These are phyloP conservation scores for Plasmodium coatneyi DNA, from an alignment of 169 alveolate species.

Conservation along the genomic window DNA sequence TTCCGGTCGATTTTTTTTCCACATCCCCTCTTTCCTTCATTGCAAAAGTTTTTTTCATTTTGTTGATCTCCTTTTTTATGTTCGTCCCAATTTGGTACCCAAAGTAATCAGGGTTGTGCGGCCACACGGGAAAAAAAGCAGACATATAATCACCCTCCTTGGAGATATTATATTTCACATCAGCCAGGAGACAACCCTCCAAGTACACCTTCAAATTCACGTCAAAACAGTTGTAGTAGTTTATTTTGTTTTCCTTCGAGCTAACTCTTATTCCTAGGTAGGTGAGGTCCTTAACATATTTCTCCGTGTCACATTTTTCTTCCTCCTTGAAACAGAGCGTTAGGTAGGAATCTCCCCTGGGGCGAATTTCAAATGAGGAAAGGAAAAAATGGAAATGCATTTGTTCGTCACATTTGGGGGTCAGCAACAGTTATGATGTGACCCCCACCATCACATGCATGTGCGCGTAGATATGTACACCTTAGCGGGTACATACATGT, in stretches of 20 bases:
- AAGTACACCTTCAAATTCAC: conserved; percentile 27
- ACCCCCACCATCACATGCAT: background rate
- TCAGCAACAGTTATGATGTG: background rate
- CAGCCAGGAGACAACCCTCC: conserved; percentile 5
- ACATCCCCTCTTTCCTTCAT: conserved; percentile 5
- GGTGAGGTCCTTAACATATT: conserved; percentile 36
- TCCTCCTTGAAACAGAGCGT: conserved; percentile 55
- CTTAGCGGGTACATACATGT: background rate
- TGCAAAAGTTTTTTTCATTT: background rate
- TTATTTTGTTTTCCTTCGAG: conserved; percentile 57
- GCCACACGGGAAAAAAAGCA: conserved; percentile 70
- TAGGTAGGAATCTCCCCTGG: conserved; percentile 26
- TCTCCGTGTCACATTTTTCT: conserved; percentile 29
- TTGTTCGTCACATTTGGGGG: background rate
- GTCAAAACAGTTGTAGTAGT: conserved; percentile 57
- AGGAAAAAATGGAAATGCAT: background rate
- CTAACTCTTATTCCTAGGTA: conserved; percentile 53
- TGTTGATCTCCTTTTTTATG: conserved; percentile 38
- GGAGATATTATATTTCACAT: conserved; percentile 36
- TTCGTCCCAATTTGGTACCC: conserved; percentile 38
- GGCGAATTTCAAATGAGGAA: background rate
- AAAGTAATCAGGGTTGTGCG: conserved; percentile 55
- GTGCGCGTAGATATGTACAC: background rate
- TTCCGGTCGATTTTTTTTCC: conserved; percentile 1
- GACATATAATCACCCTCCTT: conserved; percentile 38